phyloP scores from a whole-genome alignment of 2,329 filamentous ascomycete genomes.

The Rhinocladiella similis region DNA sequence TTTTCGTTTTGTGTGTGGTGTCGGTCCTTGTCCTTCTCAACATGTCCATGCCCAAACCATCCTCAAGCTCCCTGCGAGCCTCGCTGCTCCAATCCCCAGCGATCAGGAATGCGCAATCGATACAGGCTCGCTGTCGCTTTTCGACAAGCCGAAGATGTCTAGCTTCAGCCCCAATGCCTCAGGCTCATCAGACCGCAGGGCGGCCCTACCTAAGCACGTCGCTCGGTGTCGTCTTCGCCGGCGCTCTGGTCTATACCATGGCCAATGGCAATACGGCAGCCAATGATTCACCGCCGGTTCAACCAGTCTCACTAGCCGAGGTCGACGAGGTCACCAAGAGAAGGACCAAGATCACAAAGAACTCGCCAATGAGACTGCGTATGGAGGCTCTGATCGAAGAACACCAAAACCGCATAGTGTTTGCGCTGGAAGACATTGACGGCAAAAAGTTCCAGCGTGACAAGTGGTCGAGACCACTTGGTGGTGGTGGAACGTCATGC shows the following conservation, averaged over 20 bases:
- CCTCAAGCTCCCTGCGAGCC: constrained; percentile 16
- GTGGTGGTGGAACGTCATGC: constrained; percentile 90
- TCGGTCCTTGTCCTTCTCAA: not conserved
- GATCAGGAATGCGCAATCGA: not conserved
- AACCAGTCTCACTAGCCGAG: constrained; percentile 67
- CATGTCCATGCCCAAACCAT: constrained; percentile 13
- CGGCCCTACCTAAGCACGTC: constrained; percentile 50
- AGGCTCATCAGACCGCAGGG: constrained; percentile 40
- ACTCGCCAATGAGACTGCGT: constrained; percentile 92
- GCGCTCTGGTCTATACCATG: constrained; percentile 53
- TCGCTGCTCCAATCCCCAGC: constrained; percentile 1
- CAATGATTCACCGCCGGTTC: constrained; percentile 31
- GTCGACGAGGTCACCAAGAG: constrained; percentile 79
- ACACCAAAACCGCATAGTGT: constrained; percentile 85
- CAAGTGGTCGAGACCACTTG: constrained; percentile 82
- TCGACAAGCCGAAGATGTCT: constrained; percentile 29
- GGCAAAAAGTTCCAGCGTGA: constrained; percentile 79
- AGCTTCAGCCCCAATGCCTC: not conserved
- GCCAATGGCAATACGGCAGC: constrained; percentile 34
- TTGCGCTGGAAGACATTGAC: constrained; percentile 79
- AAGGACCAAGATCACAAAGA: constrained; percentile 69
- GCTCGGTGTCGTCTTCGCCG: constrained; percentile 51
- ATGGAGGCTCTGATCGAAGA: constrained; percentile 97
- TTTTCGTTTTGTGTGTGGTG: constrained; percentile 1
- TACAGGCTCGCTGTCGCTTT: constrained; percentile 24